Conservation (phyloP, 192 early-diverging fungal species). For the Coemansia sp. region DNA sequence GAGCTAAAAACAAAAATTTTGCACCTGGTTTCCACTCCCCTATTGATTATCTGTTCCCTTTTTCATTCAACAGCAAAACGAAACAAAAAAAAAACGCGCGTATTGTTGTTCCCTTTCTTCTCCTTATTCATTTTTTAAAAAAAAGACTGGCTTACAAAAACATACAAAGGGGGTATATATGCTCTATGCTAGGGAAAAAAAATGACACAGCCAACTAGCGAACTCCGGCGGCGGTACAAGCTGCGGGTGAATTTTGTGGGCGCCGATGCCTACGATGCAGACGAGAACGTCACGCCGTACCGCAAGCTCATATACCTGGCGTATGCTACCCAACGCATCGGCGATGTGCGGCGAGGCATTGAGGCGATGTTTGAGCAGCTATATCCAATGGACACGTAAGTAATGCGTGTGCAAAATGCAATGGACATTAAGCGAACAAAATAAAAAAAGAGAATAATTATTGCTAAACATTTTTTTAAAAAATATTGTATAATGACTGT, state of each 20-base stretch:
- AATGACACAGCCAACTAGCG: slow-evolving; percentile 2
- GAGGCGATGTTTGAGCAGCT: slow-evolving; percentile 27
- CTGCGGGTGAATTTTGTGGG: slow-evolving; percentile 51
- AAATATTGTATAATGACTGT: neutral
- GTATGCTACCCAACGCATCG: slow-evolving; percentile 15
- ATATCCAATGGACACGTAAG: slow-evolving; percentile 46
- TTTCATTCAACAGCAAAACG: no score
- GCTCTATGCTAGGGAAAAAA: neutral
- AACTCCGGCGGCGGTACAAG: slow-evolving; percentile 27
- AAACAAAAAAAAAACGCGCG: no score
- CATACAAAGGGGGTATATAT: no score
- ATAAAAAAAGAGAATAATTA: no score
- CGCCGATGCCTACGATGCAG: slow-evolving; percentile 34
- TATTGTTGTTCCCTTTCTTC: no score
- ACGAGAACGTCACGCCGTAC: slow-evolving; percentile 25
- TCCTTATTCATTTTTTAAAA: no score
- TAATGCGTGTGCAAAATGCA: no score
- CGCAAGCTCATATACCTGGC: slow-evolving; percentile 45
- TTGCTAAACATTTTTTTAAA: neutral
- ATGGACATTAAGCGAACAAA: no score
- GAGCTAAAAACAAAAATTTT: no score
- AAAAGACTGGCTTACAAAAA: no score
- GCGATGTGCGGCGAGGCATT: slow-evolving; percentile 28
- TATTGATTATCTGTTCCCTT: no score
- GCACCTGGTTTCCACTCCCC: no score